phyloP scores from a whole-genome alignment of 139 green algal species.

The Chlorella sp. region DNA sequence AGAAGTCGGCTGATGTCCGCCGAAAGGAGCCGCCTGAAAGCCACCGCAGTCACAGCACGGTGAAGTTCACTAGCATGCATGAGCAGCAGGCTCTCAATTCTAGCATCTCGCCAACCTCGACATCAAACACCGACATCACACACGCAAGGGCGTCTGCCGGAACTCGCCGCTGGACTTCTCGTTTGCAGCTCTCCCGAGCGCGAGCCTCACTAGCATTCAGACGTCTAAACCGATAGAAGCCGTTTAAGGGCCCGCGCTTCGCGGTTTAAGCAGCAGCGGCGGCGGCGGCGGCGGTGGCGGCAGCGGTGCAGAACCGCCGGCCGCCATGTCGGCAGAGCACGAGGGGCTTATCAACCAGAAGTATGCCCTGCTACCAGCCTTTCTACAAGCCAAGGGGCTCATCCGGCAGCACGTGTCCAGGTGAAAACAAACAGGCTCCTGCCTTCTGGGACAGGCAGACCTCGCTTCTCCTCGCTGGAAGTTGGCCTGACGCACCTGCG shows the following conservation, averaged over 20 bases:
- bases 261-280: background rate
- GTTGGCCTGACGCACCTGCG: background rate
- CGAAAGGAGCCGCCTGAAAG: too few relatives aligned
- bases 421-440: background rate
- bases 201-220: too few relatives aligned
- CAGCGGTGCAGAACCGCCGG: background rate
- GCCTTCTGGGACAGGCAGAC: too few relatives aligned
- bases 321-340: background rate
- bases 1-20: too few relatives aligned
- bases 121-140: background rate
- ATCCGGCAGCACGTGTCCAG: conserved; percentile 73
- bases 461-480: background rate
- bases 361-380: conserved; percentile 94
- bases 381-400: conserved; percentile 90
- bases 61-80: too few relatives aligned
- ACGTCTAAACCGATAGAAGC: too few relatives aligned
- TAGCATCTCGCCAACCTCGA: too few relatives aligned
- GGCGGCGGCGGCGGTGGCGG: background rate
- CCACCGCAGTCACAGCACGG: too few relatives aligned
- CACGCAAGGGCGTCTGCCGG: background rate
- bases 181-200: too few relatives aligned
- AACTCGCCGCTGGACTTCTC: too few relatives aligned
- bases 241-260: too few relatives aligned
- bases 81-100: too few relatives aligned
- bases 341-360: conserved; percentile 73